Percentiles rank a stretch among this genome's conserved stretches.
These are phyloP conservation scores for Teunomyces atbi DNA, from an alignment of 805 yeast species.

Conservation along the genomic window DNA sequence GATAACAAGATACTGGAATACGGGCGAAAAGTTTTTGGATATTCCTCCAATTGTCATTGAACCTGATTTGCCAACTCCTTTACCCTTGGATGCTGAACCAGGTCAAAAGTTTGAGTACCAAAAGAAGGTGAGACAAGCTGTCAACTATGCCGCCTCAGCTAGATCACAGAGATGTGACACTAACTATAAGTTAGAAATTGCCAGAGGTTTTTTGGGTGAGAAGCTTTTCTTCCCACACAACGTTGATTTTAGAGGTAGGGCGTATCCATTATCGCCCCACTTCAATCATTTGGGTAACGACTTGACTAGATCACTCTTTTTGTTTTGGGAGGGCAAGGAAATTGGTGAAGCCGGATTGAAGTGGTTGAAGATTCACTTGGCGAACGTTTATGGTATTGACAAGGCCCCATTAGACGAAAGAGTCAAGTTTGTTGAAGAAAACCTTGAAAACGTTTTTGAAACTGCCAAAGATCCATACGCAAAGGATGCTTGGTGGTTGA, in stretches of 20 bases:
- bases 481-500: constrained; percentile 62
- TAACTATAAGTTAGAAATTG: constrained; percentile 91
- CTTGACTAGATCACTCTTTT: constrained; percentile 65
- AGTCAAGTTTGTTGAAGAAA: constrained; percentile 55
- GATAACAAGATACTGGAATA: constrained; percentile 81
- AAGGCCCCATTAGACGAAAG: constrained; percentile 68
- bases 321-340: constrained; percentile 74
- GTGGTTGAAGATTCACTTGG: constrained; percentile 76
- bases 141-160: constrained; percentile 60
- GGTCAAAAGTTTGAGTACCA: constrained; percentile 66
- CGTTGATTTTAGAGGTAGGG: constrained; percentile 80
- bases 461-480: constrained; percentile 64
- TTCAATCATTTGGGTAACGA: constrained; percentile 81
- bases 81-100: constrained; percentile 76
- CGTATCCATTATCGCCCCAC: constrained; percentile 78
- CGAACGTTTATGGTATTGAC: constrained; percentile 73
- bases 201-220: constrained; percentile 84
- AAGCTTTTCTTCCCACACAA: constrained; percentile 75
- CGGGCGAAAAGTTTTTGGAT: constrained; percentile 71
- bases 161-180: constrained; percentile 92
- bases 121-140: constrained; percentile 52
- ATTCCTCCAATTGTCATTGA: constrained; percentile 52
- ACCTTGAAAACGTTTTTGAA: constrained; percentile 52
- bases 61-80: constrained; percentile 45
- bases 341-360: constrained; percentile 62